A percentile compares a stretch with the other conserved stretches of the same genome.
Evolutionary conservation across 441 rosid species (phyloP).

Genomic region (Erodium texanum): DNA sequence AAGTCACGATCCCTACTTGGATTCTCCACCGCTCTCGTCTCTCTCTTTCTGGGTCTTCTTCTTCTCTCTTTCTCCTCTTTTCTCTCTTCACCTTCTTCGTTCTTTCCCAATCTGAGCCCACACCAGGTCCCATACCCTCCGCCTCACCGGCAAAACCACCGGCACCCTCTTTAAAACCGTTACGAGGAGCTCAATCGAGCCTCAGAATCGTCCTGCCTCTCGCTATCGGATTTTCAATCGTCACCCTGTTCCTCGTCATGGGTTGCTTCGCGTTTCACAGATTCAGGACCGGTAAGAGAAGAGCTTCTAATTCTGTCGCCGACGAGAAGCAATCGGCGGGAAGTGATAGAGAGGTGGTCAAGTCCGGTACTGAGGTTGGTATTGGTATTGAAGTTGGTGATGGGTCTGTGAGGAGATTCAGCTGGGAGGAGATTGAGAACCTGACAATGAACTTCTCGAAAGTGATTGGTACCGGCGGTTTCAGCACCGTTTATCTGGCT

Average conservation of each 20-base stretch:
- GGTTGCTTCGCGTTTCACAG: constrained; percentile 32
- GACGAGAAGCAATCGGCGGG: not conserved
- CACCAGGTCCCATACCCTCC: constrained; percentile 4
- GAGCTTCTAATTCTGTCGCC: not conserved
- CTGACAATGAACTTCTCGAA: constrained; percentile 40
- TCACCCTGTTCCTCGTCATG: constrained; percentile 28
- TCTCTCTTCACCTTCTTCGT: constrained; percentile 25
- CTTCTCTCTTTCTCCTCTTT: constrained; percentile 13
- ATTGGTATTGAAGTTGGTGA: too few relatives aligned
- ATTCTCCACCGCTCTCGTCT: not conserved
- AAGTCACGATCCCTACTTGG: not conserved
- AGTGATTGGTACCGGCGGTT: constrained; percentile 72
- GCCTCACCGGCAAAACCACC: constrained; percentile 13
- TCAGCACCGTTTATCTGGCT: constrained; percentile 65
- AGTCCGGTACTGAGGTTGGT: not conserved
- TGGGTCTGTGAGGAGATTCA: constrained; percentile 27
- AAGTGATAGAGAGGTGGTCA: not conserved
- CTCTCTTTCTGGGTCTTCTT: too few relatives aligned
- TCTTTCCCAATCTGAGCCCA: constrained; percentile 19
- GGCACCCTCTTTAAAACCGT: constrained; percentile 1
- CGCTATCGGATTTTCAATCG: constrained; percentile 1
- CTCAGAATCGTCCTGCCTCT: constrained; percentile 13
- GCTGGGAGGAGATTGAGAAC: constrained; percentile 46
- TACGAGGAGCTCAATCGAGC: not conserved
- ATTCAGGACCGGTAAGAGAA: constrained; percentile 5